These are phyloP conservation scores for Hypoxylon sp. DNA, from an alignment of 2,329 filamentous ascomycete genomes.

Conservation along the genomic window DNA sequence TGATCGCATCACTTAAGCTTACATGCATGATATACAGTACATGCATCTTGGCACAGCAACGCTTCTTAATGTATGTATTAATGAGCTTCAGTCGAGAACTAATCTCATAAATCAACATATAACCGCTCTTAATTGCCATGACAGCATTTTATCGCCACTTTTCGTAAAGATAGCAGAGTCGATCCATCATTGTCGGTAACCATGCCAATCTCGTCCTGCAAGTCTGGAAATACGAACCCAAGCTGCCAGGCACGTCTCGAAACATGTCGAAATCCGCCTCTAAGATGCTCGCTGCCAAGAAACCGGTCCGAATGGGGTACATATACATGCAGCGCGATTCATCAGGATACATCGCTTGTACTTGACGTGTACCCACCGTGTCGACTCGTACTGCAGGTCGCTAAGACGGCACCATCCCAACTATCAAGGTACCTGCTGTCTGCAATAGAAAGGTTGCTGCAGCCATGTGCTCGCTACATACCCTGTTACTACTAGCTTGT, in stretches of 20 bases:
- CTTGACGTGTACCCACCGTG: constrained; percentile 12
- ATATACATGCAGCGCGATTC: not conserved
- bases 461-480: not conserved
- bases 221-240: constrained; percentile 23
- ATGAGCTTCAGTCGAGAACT: constrained; percentile 20
- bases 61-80: not conserved
- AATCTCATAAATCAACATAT: constrained; percentile 4
- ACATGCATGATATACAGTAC: not conserved
- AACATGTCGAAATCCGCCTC: constrained; percentile 31
- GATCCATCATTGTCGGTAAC: constrained; percentile 9
- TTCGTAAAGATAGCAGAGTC: constrained; percentile 22
- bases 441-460: constrained; percentile 22
- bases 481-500: constrained; percentile 19
- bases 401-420: constrained; percentile 32
- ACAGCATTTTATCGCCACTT: constrained; percentile 10
- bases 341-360: constrained; percentile 12
- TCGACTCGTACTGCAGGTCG: constrained; percentile 11
- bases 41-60: constrained; percentile 1
- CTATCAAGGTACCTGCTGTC: constrained; percentile 27
- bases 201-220: constrained; percentile 1
- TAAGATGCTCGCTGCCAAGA: constrained; percentile 37
- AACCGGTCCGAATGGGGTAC: constrained; percentile 38
- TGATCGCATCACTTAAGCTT: constrained; percentile 2
- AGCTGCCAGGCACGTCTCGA: constrained; percentile 19
- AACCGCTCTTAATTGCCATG: constrained; percentile 3